Conservation (phyloP, 2,329 filamentous ascomycete genomes). For the Alternaria atra region DNA sequence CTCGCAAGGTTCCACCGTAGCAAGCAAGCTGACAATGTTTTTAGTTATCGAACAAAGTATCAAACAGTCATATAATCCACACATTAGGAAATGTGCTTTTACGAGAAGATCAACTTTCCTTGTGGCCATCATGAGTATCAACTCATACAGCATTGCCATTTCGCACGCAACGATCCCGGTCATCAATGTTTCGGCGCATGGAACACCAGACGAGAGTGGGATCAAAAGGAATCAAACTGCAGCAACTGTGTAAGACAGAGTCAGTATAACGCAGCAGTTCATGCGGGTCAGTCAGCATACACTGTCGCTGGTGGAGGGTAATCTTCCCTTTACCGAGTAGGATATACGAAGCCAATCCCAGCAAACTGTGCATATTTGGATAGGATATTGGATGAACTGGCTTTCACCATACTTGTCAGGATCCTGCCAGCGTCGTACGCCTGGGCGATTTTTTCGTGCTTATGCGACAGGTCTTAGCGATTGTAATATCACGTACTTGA, state of each 20-base stretch:
- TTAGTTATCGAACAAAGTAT: neutral
- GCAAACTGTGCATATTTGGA: too few relatives aligned
- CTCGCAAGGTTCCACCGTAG: neutral
- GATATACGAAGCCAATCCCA: neutral
- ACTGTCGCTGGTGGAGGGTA: neutral
- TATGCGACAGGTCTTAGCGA: neutral
- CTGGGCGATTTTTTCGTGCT: neutral
- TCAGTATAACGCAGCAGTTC: neutral
- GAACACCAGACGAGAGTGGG: constrained; percentile 67
- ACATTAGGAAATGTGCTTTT: constrained; percentile 69
- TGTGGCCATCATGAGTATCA: constrained; percentile 70
- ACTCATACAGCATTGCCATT: constrained; percentile 76
- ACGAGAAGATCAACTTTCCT: constrained; percentile 71
- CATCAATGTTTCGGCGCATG: constrained; percentile 76
- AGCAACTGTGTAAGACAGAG: constrained; percentile 6
- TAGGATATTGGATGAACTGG: neutral
- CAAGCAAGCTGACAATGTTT: neutral
- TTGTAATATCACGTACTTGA: neutral
- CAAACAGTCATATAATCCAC: neutral
- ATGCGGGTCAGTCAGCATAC: neutral
- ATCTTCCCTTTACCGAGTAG: neutral
- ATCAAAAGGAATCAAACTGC: constrained; percentile 51
- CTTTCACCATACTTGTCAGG: neutral
- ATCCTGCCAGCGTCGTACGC: neutral
- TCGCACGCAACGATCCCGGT: constrained; percentile 74